Conservation (phyloP, 331 rosid genomes). For the Quercus lobata region DNA sequence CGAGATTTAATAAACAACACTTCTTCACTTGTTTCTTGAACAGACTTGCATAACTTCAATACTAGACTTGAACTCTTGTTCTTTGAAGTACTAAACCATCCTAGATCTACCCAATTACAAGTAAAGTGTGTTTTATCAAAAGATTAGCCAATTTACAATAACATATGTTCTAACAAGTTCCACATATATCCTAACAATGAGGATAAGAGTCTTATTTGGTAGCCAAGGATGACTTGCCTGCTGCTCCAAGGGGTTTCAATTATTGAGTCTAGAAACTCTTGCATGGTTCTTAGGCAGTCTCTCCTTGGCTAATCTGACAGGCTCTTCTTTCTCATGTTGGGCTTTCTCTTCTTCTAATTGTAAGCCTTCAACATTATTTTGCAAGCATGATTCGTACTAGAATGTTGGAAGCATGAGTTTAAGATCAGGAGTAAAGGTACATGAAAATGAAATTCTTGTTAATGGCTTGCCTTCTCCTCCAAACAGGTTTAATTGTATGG, state of each 20-base stretch:
- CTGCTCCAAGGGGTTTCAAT: not conserved
- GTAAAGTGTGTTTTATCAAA: too few species aligned
- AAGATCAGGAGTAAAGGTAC: not conserved
- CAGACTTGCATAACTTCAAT: too few species aligned
- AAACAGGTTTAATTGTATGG: not conserved
- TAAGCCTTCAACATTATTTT: not conserved
- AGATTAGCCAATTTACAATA: too few species aligned
- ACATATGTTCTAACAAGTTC: too few species aligned
- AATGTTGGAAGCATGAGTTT: not conserved
- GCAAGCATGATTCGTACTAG: not conserved
- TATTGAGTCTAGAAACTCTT: not conserved
- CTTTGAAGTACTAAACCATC: too few species aligned
- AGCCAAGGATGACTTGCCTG: slow-evolving; percentile 26
- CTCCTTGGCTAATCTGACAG: slow-evolving; percentile 11
- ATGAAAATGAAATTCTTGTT: not conserved
- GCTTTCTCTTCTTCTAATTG: slow-evolving; percentile 1
- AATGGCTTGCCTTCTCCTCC: not conserved
- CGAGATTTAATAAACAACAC: too few species aligned
- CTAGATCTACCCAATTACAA: too few species aligned
- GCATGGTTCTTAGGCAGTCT: slow-evolving; percentile 7
- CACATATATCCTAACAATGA: not conserved
- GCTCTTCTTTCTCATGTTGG: slow-evolving; percentile 14
- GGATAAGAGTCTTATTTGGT: slow-evolving; percentile 10
- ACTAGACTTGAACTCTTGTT: too few species aligned
- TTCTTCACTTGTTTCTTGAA: too few species aligned